phyloP scores from a whole-genome alignment of 352 stramenopile genomes.

The Globisporangium perplexum region DNA sequence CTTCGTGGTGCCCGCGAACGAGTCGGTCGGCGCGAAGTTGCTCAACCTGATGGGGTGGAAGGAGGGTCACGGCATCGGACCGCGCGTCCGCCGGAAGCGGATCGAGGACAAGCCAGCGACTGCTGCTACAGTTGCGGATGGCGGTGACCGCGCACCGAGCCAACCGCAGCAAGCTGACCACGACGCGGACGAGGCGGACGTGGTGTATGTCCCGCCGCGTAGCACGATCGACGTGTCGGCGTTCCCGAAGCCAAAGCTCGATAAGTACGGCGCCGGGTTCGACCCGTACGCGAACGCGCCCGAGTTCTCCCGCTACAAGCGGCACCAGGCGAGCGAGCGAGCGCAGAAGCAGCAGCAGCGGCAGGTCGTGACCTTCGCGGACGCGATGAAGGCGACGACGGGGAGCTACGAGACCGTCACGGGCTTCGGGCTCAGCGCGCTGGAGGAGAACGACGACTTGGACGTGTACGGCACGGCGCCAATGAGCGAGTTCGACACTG shows the following conservation, averaged over 20 bases:
- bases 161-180: slow-evolving; percentile 6
- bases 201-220: slow-evolving; percentile 50
- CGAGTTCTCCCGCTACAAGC: slow-evolving; percentile 60
- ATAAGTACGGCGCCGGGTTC: slow-evolving; percentile 75
- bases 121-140: background rate
- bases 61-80: slow-evolving; percentile 85
- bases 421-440: slow-evolving; percentile 60
- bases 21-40: slow-evolving; percentile 80
- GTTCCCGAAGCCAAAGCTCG: slow-evolving; percentile 67
- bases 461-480: slow-evolving; percentile 70
- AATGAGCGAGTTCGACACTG: slow-evolving; percentile 64
- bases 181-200: slow-evolving; percentile 25
- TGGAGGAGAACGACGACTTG: slow-evolving; percentile 83
- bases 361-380: slow-evolving; percentile 68
- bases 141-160: background rate
- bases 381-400: slow-evolving; percentile 41
- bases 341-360: slow-evolving; percentile 21
- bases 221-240: slow-evolving; percentile 43
- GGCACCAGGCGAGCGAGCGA: slow-evolving; percentile 21
- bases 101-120: slow-evolving; percentile 12
- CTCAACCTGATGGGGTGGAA: slow-evolving; percentile 90
- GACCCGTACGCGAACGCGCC: slow-evolving; percentile 69
- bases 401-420: slow-evolving; percentile 32
- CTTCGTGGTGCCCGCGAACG: slow-evolving; percentile 57
- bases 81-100: slow-evolving; percentile 48